phyloP scores from a whole-genome alignment of 208 protist species.

The Vickermania ingenoplastis region DNA sequence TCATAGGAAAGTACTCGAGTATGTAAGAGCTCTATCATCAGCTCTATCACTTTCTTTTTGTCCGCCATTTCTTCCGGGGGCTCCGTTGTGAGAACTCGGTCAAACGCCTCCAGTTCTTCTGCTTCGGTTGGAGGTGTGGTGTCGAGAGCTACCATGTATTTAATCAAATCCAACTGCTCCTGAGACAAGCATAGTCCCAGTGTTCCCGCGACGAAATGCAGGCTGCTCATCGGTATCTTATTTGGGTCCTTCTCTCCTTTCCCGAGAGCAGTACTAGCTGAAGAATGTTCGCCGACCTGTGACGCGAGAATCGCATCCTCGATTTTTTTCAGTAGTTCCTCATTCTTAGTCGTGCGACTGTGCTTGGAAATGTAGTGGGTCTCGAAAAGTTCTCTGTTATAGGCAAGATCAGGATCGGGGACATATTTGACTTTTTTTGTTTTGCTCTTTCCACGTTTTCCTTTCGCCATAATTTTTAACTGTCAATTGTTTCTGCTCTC shows the following conservation, averaged over 20 bases:
- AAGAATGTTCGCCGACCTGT: conserved; percentile 4
- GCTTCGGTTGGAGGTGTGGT: background rate
- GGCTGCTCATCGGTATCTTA: conserved; percentile 7
- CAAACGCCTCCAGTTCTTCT: background rate
- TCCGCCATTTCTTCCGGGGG: conserved; percentile 10
- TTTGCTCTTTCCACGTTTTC: conserved; percentile 24
- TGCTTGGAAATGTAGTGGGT: conserved; percentile 33
- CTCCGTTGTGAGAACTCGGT: background rate
- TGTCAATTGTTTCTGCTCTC: no score
- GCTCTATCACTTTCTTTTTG: conserved; percentile 16
- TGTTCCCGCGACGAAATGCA: conserved; percentile 36
- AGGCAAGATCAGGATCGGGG: conserved; percentile 33
- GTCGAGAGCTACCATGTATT: background rate
- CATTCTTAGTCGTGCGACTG: conserved; percentile 2
- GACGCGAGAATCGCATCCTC: conserved; percentile 10
- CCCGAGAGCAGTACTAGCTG: conserved; percentile 1
- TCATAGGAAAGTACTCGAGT: conserved; percentile 26
- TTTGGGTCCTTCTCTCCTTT: background rate
- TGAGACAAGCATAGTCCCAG: conserved; percentile 34
- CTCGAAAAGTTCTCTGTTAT: conserved; percentile 26
- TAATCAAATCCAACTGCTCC: conserved; percentile 25
- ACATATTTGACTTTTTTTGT: conserved; percentile 18
- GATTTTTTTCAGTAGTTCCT: conserved; percentile 7
- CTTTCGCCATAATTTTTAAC: conserved; percentile 15
- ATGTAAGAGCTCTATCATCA: conserved; percentile 13